phyloP scores from a whole-genome alignment of 768 basidiomycete genomes.

The Lenzites betulinus region DNA sequence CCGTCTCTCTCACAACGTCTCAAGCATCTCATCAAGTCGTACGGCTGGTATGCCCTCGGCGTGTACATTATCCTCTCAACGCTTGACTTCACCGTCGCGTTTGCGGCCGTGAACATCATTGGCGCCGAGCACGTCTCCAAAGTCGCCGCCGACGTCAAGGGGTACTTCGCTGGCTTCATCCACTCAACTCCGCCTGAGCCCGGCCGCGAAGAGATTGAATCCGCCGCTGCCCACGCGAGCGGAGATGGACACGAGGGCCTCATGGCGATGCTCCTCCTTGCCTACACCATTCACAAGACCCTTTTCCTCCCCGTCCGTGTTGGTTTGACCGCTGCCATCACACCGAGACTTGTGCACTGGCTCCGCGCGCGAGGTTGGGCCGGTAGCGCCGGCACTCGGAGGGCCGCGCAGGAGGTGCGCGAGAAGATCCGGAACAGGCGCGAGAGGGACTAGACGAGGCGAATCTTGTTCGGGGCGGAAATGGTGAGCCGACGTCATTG shows the following conservation, averaged over 20 bases:
- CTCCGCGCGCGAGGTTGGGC: constrained; percentile 81
- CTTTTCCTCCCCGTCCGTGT: constrained; percentile 86
- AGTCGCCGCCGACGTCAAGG: constrained; percentile 60
- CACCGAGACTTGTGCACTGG: constrained; percentile 87
- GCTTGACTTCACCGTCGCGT: constrained; percentile 84
- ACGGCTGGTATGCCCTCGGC: constrained; percentile 95
- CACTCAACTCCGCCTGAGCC: constrained; percentile 62
- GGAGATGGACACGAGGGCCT: constrained; percentile 65
- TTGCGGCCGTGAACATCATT: constrained; percentile 79
- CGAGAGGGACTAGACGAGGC: constrained; percentile 41
- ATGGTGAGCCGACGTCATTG: background rate
- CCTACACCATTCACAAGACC: constrained; percentile 96
- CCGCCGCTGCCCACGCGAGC: constrained; percentile 32
- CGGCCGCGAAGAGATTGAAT: constrained; percentile 64
- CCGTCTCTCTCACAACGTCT: constrained; percentile 68
- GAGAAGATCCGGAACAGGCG: constrained; percentile 36
- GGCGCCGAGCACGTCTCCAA: constrained; percentile 89
- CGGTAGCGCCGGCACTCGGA: constrained; percentile 65
- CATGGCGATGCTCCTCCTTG: constrained; percentile 90
- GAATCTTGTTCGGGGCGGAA: background rate
- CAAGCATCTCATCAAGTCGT: constrained; percentile 83
- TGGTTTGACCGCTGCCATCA: constrained; percentile 84
- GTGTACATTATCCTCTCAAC: constrained; percentile 76
- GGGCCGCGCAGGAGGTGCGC: constrained; percentile 53
- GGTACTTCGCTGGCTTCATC: constrained; percentile 45